phyloP scores from a whole-genome alignment of 192 early-diverging fungal species.

The Coemansia sp. region DNA sequence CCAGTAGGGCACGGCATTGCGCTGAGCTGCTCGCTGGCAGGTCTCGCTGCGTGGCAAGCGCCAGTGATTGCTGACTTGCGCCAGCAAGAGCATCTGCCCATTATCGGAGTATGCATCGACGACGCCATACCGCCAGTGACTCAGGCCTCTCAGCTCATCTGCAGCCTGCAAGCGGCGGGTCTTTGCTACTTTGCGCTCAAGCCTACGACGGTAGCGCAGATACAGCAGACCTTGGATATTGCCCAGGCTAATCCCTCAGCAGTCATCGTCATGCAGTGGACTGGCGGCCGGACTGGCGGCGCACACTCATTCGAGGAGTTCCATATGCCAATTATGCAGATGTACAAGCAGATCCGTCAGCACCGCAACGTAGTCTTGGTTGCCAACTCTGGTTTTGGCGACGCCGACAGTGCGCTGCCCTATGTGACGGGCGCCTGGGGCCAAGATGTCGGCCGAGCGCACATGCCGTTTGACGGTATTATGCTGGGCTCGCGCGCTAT shows the following conservation, averaged over 20 bases:
- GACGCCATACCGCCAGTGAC: conserved; percentile 78
- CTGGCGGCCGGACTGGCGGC: conserved; percentile 91
- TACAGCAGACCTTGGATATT: conserved; percentile 76
- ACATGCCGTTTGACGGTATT: conserved; percentile 94
- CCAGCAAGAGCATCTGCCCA: conserved; percentile 76
- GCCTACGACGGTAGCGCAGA: conserved; percentile 74
- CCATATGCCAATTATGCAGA: conserved; percentile 82
- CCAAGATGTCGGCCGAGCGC: conserved; percentile 66
- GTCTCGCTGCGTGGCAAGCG: conserved; percentile 79
- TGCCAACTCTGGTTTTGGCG: conserved; percentile 89
- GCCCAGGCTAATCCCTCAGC: conserved; percentile 74
- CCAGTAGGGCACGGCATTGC: conserved; percentile 83
- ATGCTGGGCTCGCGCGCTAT: conserved; percentile 89
- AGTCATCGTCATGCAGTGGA: conserved; percentile 90
- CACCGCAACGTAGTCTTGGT: conserved; percentile 84
- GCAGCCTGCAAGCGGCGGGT: conserved; percentile 70
- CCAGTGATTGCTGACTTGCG: conserved; percentile 72
- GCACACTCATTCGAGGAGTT: conserved; percentile 94
- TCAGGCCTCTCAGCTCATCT: conserved; percentile 68
- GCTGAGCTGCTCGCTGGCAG: conserved; percentile 80
- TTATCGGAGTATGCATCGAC: conserved; percentile 82
- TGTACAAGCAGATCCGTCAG: conserved; percentile 82
- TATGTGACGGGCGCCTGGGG: conserved; percentile 91
- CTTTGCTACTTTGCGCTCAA: conserved; percentile 83
- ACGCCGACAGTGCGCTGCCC: conserved; percentile 76